These are phyloP conservation scores for Candida pseudoglaebosa DNA, from an alignment of 805 yeast genomes.

Conservation along the genomic window DNA sequence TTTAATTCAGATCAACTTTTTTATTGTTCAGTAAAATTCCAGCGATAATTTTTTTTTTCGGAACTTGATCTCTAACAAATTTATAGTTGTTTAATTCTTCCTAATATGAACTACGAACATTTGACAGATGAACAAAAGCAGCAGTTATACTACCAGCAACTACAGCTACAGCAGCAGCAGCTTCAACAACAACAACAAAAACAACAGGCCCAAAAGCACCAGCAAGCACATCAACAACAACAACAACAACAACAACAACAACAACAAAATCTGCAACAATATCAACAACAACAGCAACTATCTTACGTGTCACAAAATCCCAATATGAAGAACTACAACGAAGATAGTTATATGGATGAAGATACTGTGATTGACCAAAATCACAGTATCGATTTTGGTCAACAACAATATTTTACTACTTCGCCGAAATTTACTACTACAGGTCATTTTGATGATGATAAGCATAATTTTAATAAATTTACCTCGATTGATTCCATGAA, in stretches of 20 bases:
- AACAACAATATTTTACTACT: slow-evolving; percentile 14
- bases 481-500: slow-evolving; percentile 34
- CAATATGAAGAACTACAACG: slow-evolving; percentile 13
- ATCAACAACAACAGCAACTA: slow-evolving; percentile 8
- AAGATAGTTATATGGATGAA: slow-evolving; percentile 39
- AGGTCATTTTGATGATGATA: slow-evolving; percentile 4
- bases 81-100: neutral
- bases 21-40: no score
- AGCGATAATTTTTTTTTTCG: neutral
- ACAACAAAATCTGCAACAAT: slow-evolving; percentile 10
- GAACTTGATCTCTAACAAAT: neutral
- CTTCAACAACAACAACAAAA: slow-evolving; percentile 13
- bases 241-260: slow-evolving; percentile 14
- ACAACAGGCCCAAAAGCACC: slow-evolving; percentile 10
- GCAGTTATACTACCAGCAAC: slow-evolving; percentile 24
- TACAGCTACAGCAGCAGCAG: slow-evolving; percentile 17
- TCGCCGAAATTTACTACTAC: slow-evolving; percentile 12
- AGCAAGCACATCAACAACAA: slow-evolving; percentile 16
- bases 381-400: slow-evolving; percentile 9
- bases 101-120: slow-evolving; percentile 27
- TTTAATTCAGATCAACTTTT: no score
- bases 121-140: slow-evolving; percentile 29
- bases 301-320: slow-evolving; percentile 5
- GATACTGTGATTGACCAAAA: slow-evolving; percentile 23
- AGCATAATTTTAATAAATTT: slow-evolving; percentile 22